Percentiles rank a stretch among this genome's conserved stretches.
These are phyloP conservation scores for Coniella vitis DNA, from an alignment of 2,329 filamentous ascomycete genomes.

Conservation along the genomic window DNA sequence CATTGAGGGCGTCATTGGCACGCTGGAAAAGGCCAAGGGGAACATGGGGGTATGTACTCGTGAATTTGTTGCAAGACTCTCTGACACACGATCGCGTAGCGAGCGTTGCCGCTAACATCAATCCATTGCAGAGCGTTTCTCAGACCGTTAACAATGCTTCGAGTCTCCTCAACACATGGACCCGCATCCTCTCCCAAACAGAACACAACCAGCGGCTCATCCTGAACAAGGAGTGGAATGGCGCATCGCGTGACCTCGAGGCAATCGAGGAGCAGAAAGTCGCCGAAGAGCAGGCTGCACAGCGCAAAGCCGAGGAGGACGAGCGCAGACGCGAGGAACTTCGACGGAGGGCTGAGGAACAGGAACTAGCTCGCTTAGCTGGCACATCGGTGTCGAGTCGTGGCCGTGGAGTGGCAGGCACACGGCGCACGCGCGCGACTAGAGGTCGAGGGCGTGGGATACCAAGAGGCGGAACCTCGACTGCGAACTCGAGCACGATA, in stretches of 20 bases:
- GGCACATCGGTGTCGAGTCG: slow-evolving; percentile 7
- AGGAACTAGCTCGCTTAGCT: slow-evolving; percentile 42
- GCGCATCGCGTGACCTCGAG: slow-evolving; percentile 76
- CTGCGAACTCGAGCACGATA: slow-evolving; percentile 21
- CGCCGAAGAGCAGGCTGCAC: slow-evolving; percentile 67
- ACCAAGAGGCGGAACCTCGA: slow-evolving; percentile 7
- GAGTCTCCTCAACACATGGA: slow-evolving; percentile 89
- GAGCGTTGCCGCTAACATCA: not conserved
- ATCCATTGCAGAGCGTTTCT: slow-evolving; percentile 54
- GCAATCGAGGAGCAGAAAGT: slow-evolving; percentile 77
- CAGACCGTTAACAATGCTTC: slow-evolving; percentile 82
- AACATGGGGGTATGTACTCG: slow-evolving; percentile 63
- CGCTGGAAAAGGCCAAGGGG: slow-evolving; percentile 62
- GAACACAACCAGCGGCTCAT: slow-evolving; percentile 95
- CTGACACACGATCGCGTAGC: too few relatives aligned
- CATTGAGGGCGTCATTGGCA: slow-evolving; percentile 71
- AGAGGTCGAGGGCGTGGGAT: not conserved
- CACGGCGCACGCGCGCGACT: slow-evolving; percentile 16
- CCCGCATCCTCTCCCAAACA: slow-evolving; percentile 88
- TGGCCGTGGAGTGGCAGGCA: slow-evolving; percentile 5
- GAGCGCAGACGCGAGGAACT: slow-evolving; percentile 70
- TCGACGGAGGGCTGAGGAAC: slow-evolving; percentile 55
- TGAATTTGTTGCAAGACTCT: too few relatives aligned
- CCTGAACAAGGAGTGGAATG: slow-evolving; percentile 82
- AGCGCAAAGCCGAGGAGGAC: slow-evolving; percentile 70